phyloP scores from a whole-genome alignment of 1,284 basidiomycete genomes.

The Microbotryum violaceum region DNA sequence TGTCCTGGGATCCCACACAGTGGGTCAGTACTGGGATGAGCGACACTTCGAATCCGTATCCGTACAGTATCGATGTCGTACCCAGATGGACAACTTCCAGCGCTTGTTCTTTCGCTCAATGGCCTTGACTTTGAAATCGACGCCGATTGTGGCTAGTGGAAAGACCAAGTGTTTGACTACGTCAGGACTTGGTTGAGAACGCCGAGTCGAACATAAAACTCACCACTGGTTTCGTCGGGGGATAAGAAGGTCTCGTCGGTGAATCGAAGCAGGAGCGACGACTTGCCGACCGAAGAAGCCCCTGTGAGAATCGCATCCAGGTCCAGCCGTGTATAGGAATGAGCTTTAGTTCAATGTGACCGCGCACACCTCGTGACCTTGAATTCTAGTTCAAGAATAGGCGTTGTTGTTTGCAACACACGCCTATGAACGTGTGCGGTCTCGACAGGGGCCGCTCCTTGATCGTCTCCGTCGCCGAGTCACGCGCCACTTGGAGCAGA shows the following conservation, averaged over 20 bases:
- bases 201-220: conserved; percentile 59
- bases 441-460: too few relatives aligned
- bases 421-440: too few relatives aligned
- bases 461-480: too few relatives aligned
- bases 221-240: conserved; percentile 88
- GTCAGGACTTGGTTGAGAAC: neutral
- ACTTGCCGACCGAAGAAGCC: conserved; percentile 42
- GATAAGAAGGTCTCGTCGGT: conserved; percentile 94
- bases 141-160: conserved; percentile 27
- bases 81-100: conserved; percentile 54
- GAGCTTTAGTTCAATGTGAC: too few relatives aligned
- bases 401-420: too few relatives aligned
- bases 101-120: conserved; percentile 39
- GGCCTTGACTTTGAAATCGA: conserved; percentile 49
- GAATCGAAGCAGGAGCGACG: conserved; percentile 82
- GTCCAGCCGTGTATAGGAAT: too few relatives aligned
- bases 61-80: conserved; percentile 23
- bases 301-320: conserved; percentile 8
- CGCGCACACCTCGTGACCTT: too few relatives aligned
- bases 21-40: neutral
- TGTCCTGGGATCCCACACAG: conserved; percentile 53
- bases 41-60: neutral
- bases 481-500: too few relatives aligned
- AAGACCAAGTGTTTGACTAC: neutral
- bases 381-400: too few relatives aligned